Conservation (phyloP, 495 filamentous ascomycete genomes). For the Lentithecium fluviatile region DNA sequence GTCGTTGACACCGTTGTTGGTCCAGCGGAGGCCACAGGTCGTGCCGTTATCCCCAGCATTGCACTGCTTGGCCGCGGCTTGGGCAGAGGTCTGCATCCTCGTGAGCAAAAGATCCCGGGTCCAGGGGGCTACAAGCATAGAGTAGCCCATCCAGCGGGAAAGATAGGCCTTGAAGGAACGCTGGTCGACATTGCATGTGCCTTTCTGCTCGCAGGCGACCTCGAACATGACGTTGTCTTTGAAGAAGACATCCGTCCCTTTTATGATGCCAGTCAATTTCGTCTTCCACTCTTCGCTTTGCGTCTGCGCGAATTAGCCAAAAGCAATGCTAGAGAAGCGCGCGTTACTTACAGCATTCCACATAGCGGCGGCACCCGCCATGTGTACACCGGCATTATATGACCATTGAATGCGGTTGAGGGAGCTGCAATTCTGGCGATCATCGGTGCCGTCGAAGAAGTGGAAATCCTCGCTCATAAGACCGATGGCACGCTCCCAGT, state of each 20-base stretch:
- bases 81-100: slow-evolving; percentile 55
- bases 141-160: slow-evolving; percentile 65
- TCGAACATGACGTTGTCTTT: slow-evolving; percentile 61
- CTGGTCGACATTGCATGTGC: slow-evolving; percentile 69
- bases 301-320: slow-evolving; percentile 40
- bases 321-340: background rate
- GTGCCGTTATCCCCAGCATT: slow-evolving; percentile 52
- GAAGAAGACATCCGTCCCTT: slow-evolving; percentile 57
- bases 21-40: slow-evolving; percentile 55
- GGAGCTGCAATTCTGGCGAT: slow-evolving; percentile 56
- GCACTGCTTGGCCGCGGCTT: slow-evolving; percentile 63
- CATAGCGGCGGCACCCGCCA: slow-evolving; percentile 74
- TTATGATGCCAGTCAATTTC: slow-evolving; percentile 57
- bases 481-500: slow-evolving; percentile 63
- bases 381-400: slow-evolving; percentile 72
- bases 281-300: slow-evolving; percentile 55
- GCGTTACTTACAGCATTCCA: slow-evolving; percentile 60
- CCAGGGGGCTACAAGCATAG: slow-evolving; percentile 65
- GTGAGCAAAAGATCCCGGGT: slow-evolving; percentile 57
- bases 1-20: slow-evolving; percentile 47
- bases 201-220: slow-evolving; percentile 64
- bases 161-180: slow-evolving; percentile 74
- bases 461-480: slow-evolving; percentile 54
- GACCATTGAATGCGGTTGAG: slow-evolving; percentile 68
- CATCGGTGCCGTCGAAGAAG: slow-evolving; percentile 67